phyloP scores from a whole-genome alignment of 1,284 basidiomycete genomes.

The Ustilago curta region DNA sequence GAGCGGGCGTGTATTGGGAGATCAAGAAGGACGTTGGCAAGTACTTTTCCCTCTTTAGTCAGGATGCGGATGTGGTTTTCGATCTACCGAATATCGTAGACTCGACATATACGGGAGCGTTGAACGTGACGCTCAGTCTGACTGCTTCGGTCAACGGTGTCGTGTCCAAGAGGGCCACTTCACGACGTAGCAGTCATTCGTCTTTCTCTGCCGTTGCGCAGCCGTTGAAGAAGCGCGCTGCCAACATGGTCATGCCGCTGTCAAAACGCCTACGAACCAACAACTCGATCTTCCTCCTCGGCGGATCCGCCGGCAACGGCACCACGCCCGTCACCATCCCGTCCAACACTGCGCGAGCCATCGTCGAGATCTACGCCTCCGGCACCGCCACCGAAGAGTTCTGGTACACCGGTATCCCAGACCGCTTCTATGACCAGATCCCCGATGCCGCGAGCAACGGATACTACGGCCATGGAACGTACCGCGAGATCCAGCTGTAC shows the following conservation, averaged over 20 bases:
- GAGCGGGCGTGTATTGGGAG: conserved; percentile 44
- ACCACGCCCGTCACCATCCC: conserved; percentile 37
- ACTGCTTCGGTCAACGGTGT: conserved; percentile 26
- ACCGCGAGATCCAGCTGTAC: conserved; percentile 82
- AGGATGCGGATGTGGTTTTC: conserved; percentile 38
- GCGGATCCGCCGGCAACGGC: conserved; percentile 29
- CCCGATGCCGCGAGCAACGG: conserved; percentile 73
- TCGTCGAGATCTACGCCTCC: conserved; percentile 54
- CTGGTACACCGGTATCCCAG: conserved; percentile 79
- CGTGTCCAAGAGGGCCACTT: background rate
- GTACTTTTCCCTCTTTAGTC: conserved; percentile 46
- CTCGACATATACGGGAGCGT: conserved; percentile 44
- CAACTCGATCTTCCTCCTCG: conserved; percentile 43
- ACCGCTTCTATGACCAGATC: conserved; percentile 75
- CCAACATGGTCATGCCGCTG: conserved; percentile 43
- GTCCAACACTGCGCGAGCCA: conserved; percentile 34
- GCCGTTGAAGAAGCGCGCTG: conserved; percentile 21
- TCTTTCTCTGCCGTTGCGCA: background rate
- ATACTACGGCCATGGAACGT: conserved; percentile 71
- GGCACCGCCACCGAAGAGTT: conserved; percentile 48
- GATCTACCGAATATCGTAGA: conserved; percentile 61
- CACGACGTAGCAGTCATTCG: background rate
- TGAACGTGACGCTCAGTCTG: conserved; percentile 43
- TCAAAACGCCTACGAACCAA: conserved; percentile 28
- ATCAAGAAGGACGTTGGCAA: conserved; percentile 48